A percentile compares a stretch with the other conserved stretches of the same genome.
These are phyloP conservation scores for Rhizopus arrhizus DNA, from an alignment of 371 early-diverging fungal species.

Conservation along the genomic window DNA sequence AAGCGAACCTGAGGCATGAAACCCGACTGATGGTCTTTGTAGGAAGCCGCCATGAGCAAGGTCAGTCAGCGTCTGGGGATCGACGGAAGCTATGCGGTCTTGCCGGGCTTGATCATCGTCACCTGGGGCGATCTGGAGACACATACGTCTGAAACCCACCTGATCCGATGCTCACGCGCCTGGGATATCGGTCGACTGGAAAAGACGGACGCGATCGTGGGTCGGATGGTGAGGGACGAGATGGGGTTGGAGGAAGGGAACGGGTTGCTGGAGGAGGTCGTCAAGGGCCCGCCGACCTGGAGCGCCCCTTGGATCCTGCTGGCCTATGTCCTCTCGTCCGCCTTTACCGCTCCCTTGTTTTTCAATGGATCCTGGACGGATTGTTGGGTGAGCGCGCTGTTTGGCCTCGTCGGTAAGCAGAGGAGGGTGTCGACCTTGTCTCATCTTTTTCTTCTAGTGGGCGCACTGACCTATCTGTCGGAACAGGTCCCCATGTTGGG, in stretches of 20 bases:
- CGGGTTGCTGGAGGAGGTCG: slow-evolving; percentile 58
- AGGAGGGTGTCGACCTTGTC: neutral
- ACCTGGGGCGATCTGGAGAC: slow-evolving; percentile 74
- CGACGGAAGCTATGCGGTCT: slow-evolving; percentile 58
- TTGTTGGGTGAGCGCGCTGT: slow-evolving; percentile 62
- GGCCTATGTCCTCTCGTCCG: slow-evolving; percentile 60
- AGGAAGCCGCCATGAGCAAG: slow-evolving; percentile 65
- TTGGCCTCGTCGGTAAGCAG: slow-evolving; percentile 53
- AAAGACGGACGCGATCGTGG: slow-evolving; percentile 57
- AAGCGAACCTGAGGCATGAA: too few relatives aligned
- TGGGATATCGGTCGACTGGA: slow-evolving; percentile 67
- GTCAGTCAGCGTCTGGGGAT: slow-evolving; percentile 61
- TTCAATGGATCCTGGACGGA: slow-evolving; percentile 66
- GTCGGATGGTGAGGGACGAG: slow-evolving; percentile 48
- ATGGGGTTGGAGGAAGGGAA: slow-evolving; percentile 59
- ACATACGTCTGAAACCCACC: slow-evolving; percentile 73
- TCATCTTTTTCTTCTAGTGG: slow-evolving; percentile 36
- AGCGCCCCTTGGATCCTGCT: slow-evolving; percentile 50
- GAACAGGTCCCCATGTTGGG: slow-evolving; percentile 64
- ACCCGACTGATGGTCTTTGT: slow-evolving; percentile 1
- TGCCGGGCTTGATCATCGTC: slow-evolving; percentile 71
- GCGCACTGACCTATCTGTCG: slow-evolving; percentile 60
- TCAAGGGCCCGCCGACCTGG: slow-evolving; percentile 53
- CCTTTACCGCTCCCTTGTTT: slow-evolving; percentile 63
- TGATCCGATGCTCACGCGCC: slow-evolving; percentile 58